phyloP scores from a whole-genome alignment of 352 stramenopile genomes.

The Phytophthora megakarya region DNA sequence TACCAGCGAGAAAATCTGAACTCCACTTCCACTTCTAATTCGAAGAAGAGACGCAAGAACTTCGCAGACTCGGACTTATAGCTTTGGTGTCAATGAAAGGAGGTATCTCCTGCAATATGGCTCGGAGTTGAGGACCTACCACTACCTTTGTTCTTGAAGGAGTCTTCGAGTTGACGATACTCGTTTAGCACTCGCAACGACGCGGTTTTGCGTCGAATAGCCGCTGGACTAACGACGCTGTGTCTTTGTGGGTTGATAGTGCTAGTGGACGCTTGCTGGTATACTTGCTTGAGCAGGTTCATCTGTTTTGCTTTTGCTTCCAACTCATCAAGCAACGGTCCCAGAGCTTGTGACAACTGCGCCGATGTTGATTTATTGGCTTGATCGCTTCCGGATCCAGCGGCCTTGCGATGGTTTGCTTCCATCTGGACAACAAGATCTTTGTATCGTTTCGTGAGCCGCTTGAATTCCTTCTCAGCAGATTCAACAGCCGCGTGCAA shows the following conservation, averaged over 20 bases:
- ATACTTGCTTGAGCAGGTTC: conserved; percentile 69
- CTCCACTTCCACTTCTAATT: conserved; percentile 9
- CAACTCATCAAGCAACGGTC: conserved; percentile 58
- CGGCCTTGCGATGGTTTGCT: conserved; percentile 17
- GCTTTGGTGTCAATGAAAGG: conserved; percentile 24
- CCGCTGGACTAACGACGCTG: conserved; percentile 59
- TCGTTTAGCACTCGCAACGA: conserved; percentile 70
- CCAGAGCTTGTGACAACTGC: conserved; percentile 52
- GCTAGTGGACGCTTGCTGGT: conserved; percentile 56
- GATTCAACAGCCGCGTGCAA: conserved; percentile 40
- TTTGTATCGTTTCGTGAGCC: conserved; percentile 52
- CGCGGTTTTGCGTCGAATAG: conserved; percentile 63
- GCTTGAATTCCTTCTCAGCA: conserved; percentile 53
- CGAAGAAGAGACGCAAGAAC: conserved; percentile 42
- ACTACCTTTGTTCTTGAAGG: conserved; percentile 44
- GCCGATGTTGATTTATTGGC: conserved; percentile 18
- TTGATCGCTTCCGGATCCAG: conserved; percentile 9
- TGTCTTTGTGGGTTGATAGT: conserved; percentile 63
- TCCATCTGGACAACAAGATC: conserved; percentile 51
- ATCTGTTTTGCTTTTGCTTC: conserved; percentile 72
- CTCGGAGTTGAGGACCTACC: conserved; percentile 18
- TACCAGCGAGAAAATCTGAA: conserved; percentile 58
- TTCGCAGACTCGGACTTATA: conserved; percentile 34
- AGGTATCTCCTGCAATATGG: conserved; percentile 7
- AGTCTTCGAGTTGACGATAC: conserved; percentile 65